Base-by-base conservation (phyloP, 1,139 yeast species). In the Geotrichum histeridarum region DNA sequence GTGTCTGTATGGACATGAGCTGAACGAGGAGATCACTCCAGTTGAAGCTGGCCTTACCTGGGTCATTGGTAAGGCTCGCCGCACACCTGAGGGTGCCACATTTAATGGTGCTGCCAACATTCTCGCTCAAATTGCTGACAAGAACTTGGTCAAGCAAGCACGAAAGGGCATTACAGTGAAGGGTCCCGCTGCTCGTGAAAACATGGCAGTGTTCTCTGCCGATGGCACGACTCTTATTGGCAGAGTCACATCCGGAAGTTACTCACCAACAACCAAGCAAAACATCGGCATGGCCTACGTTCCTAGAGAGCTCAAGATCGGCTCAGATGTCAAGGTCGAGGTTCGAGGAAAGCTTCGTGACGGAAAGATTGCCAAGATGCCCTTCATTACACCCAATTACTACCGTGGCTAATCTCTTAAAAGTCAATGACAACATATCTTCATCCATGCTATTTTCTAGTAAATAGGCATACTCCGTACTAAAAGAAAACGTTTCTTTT, bases 1-100 rank as follows among this genome's bases (percentile, higher is more conserved):
- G 97, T 93, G 99, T 72, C 78, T 93, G 56, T 93, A 93, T 64
- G 99, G 99, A 4, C 87, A 90, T 68, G 99, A 93, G 70, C 77
- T 93, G 64, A 79, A 78, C 58, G 96, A 89, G 64, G 72, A 74
- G n/a, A 82, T 80, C 44, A 84, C 96, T 1, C 99, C 99, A 14
- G 81, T 91, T 7, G 95, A 90, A 64, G 95, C 95, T 0, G 82
- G 93, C 0, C 78, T 93, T 62, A 78, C 88, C 50, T 93, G 99
- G 99, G 80, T 90, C 54, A 78, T 93, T 53, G 89, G 95, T 48
- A 89, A 90, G 74, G 67, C 81, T 32, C 84, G 97, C 70, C 80
- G 97, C 67, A 60, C 68, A 3, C 66, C 68, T 15, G 67, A 66
- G 0, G 68, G 67, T 8, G 77, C 76, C 8, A 71, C 72, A n/a